Conservation (phyloP, 495 filamentous ascomycete genomes). For the Choiromyces venosus region DNA sequence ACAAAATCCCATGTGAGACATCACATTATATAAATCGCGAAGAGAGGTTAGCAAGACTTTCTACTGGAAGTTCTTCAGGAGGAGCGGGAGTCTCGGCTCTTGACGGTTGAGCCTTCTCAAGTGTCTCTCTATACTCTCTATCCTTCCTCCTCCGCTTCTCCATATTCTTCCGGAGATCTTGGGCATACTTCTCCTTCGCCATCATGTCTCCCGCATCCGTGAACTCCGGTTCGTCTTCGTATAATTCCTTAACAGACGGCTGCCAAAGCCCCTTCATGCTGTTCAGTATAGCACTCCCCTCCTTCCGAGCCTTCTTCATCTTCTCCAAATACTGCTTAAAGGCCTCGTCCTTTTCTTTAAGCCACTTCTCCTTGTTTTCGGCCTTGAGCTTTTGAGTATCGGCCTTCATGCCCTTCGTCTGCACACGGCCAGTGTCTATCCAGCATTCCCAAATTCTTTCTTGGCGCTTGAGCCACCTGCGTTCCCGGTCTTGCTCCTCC, state of each 20-base stretch:
- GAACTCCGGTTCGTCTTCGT: not conserved
- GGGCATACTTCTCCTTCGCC: not conserved
- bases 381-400: not conserved
- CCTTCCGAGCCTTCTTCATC: not conserved
- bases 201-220: not conserved
- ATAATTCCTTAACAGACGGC: not conserved
- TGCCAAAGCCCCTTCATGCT: not conserved
- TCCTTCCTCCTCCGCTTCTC: not conserved
- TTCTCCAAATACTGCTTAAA: not conserved
- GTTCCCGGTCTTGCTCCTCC: conserved; percentile 51
- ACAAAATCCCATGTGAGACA: not conserved
- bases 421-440: conserved; percentile 30
- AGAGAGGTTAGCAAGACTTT: not conserved
- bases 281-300: not conserved
- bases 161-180: not conserved
- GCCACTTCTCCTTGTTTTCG: conserved; percentile 7
- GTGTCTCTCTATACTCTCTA: not conserved
- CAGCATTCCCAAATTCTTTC: conserved; percentile 47
- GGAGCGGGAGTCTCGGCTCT: not conserved
- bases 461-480: conserved; percentile 74
- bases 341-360: not conserved
- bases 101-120: not conserved
- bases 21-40: not conserved
- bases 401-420: conserved; percentile 30
- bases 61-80: not conserved